Base-by-base conservation (phyloP, 805 yeast species). In the Pichia rugopelliculosa region DNA sequence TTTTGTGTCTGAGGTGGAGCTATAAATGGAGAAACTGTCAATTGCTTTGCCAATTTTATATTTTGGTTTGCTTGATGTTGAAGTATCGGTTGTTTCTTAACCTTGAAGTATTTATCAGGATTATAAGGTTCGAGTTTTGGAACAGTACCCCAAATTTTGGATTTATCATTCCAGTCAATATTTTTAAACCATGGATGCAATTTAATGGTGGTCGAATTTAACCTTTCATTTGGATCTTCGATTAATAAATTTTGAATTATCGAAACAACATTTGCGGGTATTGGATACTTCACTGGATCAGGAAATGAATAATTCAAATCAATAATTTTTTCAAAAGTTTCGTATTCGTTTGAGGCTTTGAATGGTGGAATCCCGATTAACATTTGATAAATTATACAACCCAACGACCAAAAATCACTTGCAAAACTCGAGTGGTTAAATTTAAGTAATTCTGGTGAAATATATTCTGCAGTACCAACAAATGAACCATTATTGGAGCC, bases 391-490 rank as follows among this genome's bases (percentile, higher is more conserved):
- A 90, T 65, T 34, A 89, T 85, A 65, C 97, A 89, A 1, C 96
- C 97, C 47, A 88, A 64, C 1, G 97, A 96, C 97, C 97, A 89
- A n/a, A 87, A 66, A 62, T 89, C 97, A 27, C 91, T 75, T 53
- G 83, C 84, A 59, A 79, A 85, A 18, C 95, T 93, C 60, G 96
- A 87, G 34, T 76, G 72, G 62, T 91, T 93, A 57, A 77, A 74
- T 42, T 81, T 76, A 42, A 93, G 70, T 37, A 93, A 69, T 63
- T 93, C 99, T 0, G 98, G 99, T 0, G 96, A 83, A 3, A 93
- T 96, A 60, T 90, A 90, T 61, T 90, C 97, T 0, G 98, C 98
- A 1, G 99, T 91, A 0, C 99, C 99, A 3, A 91, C 98, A 70
- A 91, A 93, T 0, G 97, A 89, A 6, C 87, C 85, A 22, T 13